These are phyloP conservation scores for Alternaria viburni DNA, from an alignment of 2,329 filamentous ascomycete genomes.

Conservation along the genomic window DNA sequence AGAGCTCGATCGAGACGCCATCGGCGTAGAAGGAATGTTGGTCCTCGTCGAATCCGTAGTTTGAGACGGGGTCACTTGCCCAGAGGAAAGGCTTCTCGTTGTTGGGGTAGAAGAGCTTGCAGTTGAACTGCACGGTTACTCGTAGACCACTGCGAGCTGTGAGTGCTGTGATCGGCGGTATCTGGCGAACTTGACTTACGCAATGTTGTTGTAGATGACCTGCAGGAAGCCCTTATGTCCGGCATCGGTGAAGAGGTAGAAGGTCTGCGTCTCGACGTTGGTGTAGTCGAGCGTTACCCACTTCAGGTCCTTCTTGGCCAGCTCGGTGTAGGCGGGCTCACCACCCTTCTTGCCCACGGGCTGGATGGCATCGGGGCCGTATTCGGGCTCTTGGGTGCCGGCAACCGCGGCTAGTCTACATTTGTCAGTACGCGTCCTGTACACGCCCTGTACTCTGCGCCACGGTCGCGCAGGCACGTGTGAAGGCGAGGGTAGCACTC, in stretches of 20 bases:
- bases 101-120: constrained; percentile 85
- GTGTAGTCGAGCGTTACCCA: constrained; percentile 85
- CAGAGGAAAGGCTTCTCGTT: constrained; percentile 77
- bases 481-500: constrained; percentile 50
- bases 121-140: constrained; percentile 91
- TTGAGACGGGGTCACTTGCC: constrained; percentile 79
- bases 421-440: constrained; percentile 20
- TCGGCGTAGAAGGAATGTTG: constrained; percentile 85
- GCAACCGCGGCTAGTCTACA: constrained; percentile 74
- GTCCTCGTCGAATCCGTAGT: constrained; percentile 84
- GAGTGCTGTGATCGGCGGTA: constrained; percentile 18
- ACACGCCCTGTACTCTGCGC: background rate
- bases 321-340: constrained; percentile 78
- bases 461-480: constrained; percentile 25
- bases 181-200: constrained; percentile 62
- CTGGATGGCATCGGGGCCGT: constrained; percentile 85
- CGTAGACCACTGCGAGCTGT: constrained; percentile 73
- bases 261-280: constrained; percentile 91
- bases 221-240: constrained; percentile 82
- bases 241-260: constrained; percentile 83
- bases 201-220: constrained; percentile 97
- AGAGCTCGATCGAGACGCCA: constrained; percentile 83
- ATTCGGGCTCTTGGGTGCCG: constrained; percentile 95
- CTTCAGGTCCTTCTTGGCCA: constrained; percentile 77
- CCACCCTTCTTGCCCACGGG: constrained; percentile 83